Evolutionary conservation across 2,329 filamentous ascomycete genomes (phyloP), one percentile per base, ranked within the genome.

Genomic region (Penicillium palitans): DNA sequence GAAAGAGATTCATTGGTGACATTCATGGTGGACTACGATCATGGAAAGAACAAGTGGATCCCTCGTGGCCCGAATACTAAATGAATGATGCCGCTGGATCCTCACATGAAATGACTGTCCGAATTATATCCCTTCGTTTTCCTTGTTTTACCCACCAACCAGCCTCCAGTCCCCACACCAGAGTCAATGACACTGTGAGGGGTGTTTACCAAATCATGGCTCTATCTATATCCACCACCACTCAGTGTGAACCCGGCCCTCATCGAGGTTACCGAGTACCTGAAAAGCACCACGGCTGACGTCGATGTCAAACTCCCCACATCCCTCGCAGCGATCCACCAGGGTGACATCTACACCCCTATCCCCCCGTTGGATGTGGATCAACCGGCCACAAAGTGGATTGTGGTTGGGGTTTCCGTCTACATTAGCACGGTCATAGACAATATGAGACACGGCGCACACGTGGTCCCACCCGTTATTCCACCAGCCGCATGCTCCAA

Each of bases 401-500:
- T 90, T 90, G 13, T 76, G 70, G 69, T 90, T 91, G 0, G 84
- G 82, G 68, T 87, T 79, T 2, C 81, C 69, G 2, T 80, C 77
- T 25, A 78, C 80, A 8, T 72, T 72, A 1, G 78, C 78, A 0
- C 84, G 80, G 70, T 92, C 89, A 68, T 85, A 93, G 5, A 90
- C 70, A n/a, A 81, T 68, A 66, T 87, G 83, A 2, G 87, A 88
- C 0, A 93, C 80, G 0, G 90, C 84, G 37, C 84, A 87, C 41
- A 93, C 83, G 57, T 81, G 69, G 57, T 91, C 87, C 8, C 71
- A 74, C 8, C 80, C 77, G 1, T 70, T 73, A 53, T 83, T 85
- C 1, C 75, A 79, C 33, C 82, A 73, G 6, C 90, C 90, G 70
- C 90, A 93, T 0, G 89, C 86, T 13, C 90, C 90, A 4, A 90